Percentiles rank a stretch among this genome's conserved stretches.
Evolutionary conservation across 1,284 basidiomycete species (phyloP).

Genomic region (Fomitopsis pinicola): DNA sequence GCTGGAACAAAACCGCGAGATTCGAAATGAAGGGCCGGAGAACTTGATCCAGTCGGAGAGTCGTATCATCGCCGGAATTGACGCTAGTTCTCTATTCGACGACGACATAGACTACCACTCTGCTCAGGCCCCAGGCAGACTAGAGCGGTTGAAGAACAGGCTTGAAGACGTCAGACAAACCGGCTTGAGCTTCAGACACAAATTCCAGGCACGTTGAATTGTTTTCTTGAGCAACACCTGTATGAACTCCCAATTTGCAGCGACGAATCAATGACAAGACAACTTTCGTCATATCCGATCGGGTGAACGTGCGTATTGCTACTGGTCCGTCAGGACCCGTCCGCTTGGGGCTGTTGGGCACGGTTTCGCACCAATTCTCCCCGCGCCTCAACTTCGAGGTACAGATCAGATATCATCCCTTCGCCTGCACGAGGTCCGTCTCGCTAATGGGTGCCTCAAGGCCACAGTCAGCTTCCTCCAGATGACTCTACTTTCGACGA

Average conservation of each 20-base stretch:
- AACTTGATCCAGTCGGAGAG: conserved; percentile 22
- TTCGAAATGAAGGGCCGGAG: conserved; percentile 19
- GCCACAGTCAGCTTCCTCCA: conserved; percentile 26
- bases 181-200: conserved; percentile 17
- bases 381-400: conserved; percentile 39
- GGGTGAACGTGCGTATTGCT: conserved; percentile 2
- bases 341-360: conserved; percentile 34
- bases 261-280: conserved; percentile 22
- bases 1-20: conserved; percentile 35
- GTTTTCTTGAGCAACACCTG: no score
- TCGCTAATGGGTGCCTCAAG: conserved; percentile 9
- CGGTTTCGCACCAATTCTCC: conserved; percentile 47
- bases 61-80: conserved; percentile 34
- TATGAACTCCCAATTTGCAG: not conserved
- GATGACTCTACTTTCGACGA: conserved; percentile 19
- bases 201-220: conserved; percentile 8
- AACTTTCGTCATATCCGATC: conserved; percentile 10
- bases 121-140: not conserved
- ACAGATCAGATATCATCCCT: not conserved
- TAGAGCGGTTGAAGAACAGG: conserved; percentile 6
- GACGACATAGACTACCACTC: not conserved
- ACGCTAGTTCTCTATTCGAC: conserved; percentile 47
- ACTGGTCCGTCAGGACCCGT: not conserved
- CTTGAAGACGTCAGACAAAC: conserved; percentile 10
- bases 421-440: not conserved